phyloP scores from a whole-genome alignment of 108 stramenopile species.

The Craspedostauros australis region DNA sequence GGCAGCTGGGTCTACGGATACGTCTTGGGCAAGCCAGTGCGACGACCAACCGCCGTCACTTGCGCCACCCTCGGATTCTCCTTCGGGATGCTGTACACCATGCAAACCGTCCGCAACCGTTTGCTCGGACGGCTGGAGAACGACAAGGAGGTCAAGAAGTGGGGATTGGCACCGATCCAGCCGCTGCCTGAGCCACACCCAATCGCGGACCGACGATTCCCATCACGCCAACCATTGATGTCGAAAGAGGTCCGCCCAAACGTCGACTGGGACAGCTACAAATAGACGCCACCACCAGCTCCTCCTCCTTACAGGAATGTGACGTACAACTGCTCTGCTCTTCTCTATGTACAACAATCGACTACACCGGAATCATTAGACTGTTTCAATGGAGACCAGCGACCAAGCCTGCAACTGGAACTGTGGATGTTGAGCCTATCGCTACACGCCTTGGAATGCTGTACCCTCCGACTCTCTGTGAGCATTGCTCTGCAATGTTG shows the following conservation, averaged over 20 bases:
- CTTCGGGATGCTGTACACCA: conserved; percentile 55
- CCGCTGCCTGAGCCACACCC: background rate
- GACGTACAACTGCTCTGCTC: no score
- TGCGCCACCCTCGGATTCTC: conserved; percentile 73
- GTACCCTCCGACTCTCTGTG: no score
- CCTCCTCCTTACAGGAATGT: no score
- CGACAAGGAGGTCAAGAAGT: conserved; percentile 62
- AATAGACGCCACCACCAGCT: no score
- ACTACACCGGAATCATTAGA: no score
- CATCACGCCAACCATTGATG: conserved; percentile 16
- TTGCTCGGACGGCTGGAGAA: conserved; percentile 73
- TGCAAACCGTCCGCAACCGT: conserved; percentile 65
- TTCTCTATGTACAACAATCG: no score
- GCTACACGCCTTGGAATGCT: no score
- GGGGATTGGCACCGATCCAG: conserved; percentile 28
- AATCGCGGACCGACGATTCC: conserved; percentile 22
- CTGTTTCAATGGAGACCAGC: no score
- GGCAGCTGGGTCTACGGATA: conserved; percentile 76
- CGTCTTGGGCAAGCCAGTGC: conserved; percentile 71
- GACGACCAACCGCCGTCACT: conserved; percentile 62
- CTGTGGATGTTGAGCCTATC: no score
- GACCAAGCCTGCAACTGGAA: no score
- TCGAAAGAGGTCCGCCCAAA: conserved; percentile 14
- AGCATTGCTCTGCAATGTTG: no score
- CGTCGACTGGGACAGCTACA: conserved; percentile 37